These are phyloP conservation scores for Quercus robur DNA, from an alignment of 306 rosid species.

Conservation along the genomic window DNA sequence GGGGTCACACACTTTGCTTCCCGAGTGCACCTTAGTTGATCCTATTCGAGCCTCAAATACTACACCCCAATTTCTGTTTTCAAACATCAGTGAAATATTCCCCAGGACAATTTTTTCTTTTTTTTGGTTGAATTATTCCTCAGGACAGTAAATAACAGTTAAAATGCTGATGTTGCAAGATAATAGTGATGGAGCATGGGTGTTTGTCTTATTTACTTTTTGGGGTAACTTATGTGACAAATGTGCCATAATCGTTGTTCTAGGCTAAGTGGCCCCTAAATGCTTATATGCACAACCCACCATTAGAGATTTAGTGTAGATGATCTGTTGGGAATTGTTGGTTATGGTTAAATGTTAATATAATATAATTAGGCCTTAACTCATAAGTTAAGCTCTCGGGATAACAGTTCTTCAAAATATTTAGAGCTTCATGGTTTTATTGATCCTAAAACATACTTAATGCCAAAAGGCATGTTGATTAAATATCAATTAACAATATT, in stretches of 20 bases:
- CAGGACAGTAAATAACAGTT: neutral
- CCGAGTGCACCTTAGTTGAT: conserved; percentile 10
- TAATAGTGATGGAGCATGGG: conserved; percentile 4
- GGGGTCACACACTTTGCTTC: conserved; percentile 27
- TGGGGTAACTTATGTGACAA: conserved; percentile 9
- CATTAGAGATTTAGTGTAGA: too few species aligned
- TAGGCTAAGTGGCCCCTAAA: neutral
- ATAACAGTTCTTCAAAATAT: too few species aligned
- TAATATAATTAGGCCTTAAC: too few species aligned
- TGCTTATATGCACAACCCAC: neutral
- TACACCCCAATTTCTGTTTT: neutral
- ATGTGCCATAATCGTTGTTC: neutral
- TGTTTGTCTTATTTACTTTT: conserved; percentile 17
- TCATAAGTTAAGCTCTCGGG: too few species aligned
- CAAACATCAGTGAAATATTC: neutral
- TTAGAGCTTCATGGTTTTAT: too few species aligned
- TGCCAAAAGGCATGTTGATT: too few species aligned
- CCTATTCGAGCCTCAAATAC: conserved; percentile 5
- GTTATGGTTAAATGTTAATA: too few species aligned
- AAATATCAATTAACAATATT: too few species aligned
- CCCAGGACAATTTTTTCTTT: neutral
- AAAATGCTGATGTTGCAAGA: neutral
- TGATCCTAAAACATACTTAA: too few species aligned
- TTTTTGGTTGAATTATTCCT: neutral
- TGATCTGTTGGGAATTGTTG: too few species aligned